These are phyloP conservation scores for Sugiyamaella pinicola DNA, from an alignment of 1,139 yeast genomes.

Conservation along the genomic window DNA sequence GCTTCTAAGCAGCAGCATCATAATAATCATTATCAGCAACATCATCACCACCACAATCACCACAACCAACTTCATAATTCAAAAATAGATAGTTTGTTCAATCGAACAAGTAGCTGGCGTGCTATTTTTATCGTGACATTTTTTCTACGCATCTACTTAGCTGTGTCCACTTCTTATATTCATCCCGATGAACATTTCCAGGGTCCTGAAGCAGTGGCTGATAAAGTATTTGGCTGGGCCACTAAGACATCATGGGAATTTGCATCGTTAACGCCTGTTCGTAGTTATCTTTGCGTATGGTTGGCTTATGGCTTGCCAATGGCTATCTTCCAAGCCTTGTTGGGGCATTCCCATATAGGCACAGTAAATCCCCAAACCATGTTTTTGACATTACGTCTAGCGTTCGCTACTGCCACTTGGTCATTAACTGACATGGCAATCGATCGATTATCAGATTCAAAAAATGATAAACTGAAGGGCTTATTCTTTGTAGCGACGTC, in stretches of 20 bases:
- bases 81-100: conserved; percentile 20
- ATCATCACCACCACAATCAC: neutral
- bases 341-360: conserved; percentile 27
- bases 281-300: conserved; percentile 74
- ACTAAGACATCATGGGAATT: conserved; percentile 88
- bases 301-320: conserved; percentile 68
- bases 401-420: conserved; percentile 62
- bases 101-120: conserved; percentile 36
- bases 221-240: conserved; percentile 51
- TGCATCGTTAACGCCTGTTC: conserved; percentile 55
- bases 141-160: conserved; percentile 56
- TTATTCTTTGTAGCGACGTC: conserved; percentile 71
- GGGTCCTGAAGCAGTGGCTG: conserved; percentile 70
- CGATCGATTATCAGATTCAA: conserved; percentile 53
- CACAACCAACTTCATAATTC: neutral
- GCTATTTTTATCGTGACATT: conserved; percentile 42
- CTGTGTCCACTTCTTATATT: conserved; percentile 76
- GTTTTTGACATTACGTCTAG: conserved; percentile 61
- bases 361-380: conserved; percentile 44
- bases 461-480: conserved; percentile 66
- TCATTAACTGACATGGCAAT: conserved; percentile 53
- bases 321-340: conserved; percentile 35
- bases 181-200: conserved; percentile 99
- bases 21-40: too few relatives aligned
- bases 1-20: too few relatives aligned